Evolutionary conservation across 2,329 filamentous ascomycete species (phyloP), one percentile per base, ranked within the genome.

Genomic region (Fonsecaea nubica): DNA sequence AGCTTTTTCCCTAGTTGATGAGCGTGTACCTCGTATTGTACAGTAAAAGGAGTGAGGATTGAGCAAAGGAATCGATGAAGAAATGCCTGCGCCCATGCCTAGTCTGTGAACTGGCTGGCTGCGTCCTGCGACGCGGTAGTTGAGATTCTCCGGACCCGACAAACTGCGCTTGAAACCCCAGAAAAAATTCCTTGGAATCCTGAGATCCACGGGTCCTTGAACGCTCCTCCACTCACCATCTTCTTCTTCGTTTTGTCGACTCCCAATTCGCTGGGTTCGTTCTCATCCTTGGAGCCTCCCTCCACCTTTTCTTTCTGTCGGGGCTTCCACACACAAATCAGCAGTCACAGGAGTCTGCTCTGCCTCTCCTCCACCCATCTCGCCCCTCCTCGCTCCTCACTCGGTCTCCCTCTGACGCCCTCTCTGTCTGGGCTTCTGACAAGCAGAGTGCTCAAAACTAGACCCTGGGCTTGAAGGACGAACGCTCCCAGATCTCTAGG

Each of bases 181-280:
- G 57, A 59, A 59, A 59, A 59, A 45, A 32, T 32, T 45, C 40
- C 40, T n/a, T 18, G n/a, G 18, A 50, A 50, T 50, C 57, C 36
- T 59, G 4, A 40, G 57, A 50, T 50, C 40, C 21, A 45, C 13
- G 57, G 40, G 7, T 35, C 53, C 53, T 56, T 25, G 25, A n/a
- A 55, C 38, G 3, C 42, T 58, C 62, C 21, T 52, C 55, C 45
- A 36, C 48, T 62, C 59, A 21, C 38, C 45, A 35, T 62, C 58
- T n/a, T 40, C 21, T 52, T 32, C 48, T 40, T 18, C 40, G 7
- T 21, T 40, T 35, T 21, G 42, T 21, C 21, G 30, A 32, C 33
- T 52, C 58, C 45, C 45, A 35, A 50, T 54, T 48, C 48, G 52
- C 59, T 48, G 36, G 33, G 8, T 12, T 12, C 21, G 10, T 25